These are phyloP conservation scores for Paraphysoderma sedebokerense DNA, from an alignment of 371 early-diverging fungal genomes.

Conservation along the genomic window DNA sequence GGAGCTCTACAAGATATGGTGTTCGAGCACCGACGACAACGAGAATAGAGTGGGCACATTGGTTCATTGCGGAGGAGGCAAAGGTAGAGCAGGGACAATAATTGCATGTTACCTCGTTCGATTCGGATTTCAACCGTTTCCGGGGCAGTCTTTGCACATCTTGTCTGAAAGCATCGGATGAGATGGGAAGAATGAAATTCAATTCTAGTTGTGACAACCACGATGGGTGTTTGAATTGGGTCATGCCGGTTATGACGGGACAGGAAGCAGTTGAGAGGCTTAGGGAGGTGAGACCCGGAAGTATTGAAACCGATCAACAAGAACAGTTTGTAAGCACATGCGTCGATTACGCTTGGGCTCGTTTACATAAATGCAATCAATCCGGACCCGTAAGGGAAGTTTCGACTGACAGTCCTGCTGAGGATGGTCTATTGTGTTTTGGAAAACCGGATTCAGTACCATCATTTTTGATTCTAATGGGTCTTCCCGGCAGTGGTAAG, in stretches of 20 bases:
- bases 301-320: constrained; percentile 27
- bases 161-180: too few species aligned
- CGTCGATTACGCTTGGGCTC: constrained; percentile 16
- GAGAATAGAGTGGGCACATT: too few species aligned
- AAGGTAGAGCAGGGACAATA: too few species aligned
- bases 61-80: too few species aligned
- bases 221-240: constrained; percentile 14
- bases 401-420: not conserved
- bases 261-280: constrained; percentile 19
- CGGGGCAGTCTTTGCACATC: too few species aligned
- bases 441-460: not conserved
- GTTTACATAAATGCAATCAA: constrained; percentile 5
- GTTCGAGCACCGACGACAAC: too few species aligned
- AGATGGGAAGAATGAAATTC: too few species aligned
- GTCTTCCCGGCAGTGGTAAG: not conserved
- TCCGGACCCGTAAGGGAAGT: not conserved
- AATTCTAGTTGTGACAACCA: too few species aligned
- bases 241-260: constrained; percentile 15
- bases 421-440: not conserved
- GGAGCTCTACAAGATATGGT: too few species aligned
- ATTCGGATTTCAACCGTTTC: too few species aligned
- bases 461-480: not conserved
- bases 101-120: too few species aligned
- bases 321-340: constrained; percentile 17
- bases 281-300: constrained; percentile 19